A percentile compares a stretch with the other conserved stretches of the same genome.
Conservation (phyloP, 805 yeast species). For the Lipomyces mesembrius region DNA sequence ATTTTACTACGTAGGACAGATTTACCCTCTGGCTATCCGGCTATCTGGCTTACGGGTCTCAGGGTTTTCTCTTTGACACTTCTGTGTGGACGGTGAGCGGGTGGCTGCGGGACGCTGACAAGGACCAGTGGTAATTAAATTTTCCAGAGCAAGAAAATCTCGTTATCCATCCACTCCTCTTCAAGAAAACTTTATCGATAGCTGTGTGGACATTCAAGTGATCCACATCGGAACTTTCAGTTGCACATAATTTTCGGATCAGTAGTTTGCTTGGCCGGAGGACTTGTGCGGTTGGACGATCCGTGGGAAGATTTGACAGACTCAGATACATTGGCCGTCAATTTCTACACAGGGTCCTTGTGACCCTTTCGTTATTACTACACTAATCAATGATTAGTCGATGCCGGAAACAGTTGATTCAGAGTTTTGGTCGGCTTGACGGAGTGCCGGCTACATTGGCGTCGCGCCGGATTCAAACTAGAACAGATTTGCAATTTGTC, state of each 20-base stretch:
- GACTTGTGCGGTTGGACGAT: background rate
- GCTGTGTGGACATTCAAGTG: background rate
- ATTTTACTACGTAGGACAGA: no score
- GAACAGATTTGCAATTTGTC: background rate
- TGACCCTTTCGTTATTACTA: background rate
- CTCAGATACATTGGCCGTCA: background rate
- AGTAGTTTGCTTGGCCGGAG: background rate
- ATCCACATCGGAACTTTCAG: background rate
- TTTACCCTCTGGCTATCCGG: no score
- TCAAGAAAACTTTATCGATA: background rate
- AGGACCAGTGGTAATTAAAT: background rate
- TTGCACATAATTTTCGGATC: background rate
- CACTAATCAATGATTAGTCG: background rate
- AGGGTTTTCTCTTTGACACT: background rate
- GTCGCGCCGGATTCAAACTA: background rate
- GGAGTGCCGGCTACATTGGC: background rate
- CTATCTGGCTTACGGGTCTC: background rate
- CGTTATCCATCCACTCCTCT: background rate
- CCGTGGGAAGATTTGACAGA: background rate
- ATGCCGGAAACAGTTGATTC: background rate
- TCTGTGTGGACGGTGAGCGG: background rate
- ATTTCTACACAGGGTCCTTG: background rate
- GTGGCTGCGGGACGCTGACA: background rate
- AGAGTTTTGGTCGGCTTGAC: background rate
- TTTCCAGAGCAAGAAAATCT: conserved; percentile 3